Base-by-base conservation (phyloP, 805 yeast genomes). In the Cyberlindnera euphorbiae region DNA sequence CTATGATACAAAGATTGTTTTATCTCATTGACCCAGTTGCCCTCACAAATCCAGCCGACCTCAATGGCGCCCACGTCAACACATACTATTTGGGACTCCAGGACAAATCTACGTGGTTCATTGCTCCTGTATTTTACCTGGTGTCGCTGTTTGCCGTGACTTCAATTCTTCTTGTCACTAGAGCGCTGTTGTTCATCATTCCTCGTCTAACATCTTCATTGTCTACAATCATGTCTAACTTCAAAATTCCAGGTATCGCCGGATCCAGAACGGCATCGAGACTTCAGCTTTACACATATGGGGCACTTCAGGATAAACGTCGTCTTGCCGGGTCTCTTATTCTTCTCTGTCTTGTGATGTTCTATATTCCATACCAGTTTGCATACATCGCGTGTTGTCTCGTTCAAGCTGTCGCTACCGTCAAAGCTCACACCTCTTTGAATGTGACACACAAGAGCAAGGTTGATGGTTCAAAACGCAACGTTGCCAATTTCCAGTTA, bases 301-400 rank as follows among this genome's bases (percentile, higher is more conserved):
- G 33, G 6, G 31, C 44, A 3, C 14, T 36, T 17, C 34, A 35
- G 14, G 35, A 39, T 5, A 49, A 30, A 6, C 47, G 53, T 24
- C 38, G 56, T 12, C 22, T 44, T 2, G 9, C 42, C 5, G 48
- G 49, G 2, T 28, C 49, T 1, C 2, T 51, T 1, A 1, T 66
- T 0, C 46, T 79, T 10, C 41, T 75, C 3, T 43, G 65, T 1
- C 55, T 69, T 15, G 80, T 82, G 4, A 63, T 78, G 21, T 59
- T 80, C 17, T 82, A 79, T 52, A 61, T 85, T 11, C 96, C 96
- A 0, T 88, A 79, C 52, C 96, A 88, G 54, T 71, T 87, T 53
- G 89, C 85, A 2, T 85, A 71, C 49, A 62, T 77, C 7, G 68
- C 83, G 7, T 69, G 81, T 30, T 64, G 76, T 31, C 18, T 76